A percentile compares a stretch with the other conserved stretches of the same genome.
Evolutionary conservation across 208 protist species (phyloP).

Genomic region (Angomonas deanei): DNA sequence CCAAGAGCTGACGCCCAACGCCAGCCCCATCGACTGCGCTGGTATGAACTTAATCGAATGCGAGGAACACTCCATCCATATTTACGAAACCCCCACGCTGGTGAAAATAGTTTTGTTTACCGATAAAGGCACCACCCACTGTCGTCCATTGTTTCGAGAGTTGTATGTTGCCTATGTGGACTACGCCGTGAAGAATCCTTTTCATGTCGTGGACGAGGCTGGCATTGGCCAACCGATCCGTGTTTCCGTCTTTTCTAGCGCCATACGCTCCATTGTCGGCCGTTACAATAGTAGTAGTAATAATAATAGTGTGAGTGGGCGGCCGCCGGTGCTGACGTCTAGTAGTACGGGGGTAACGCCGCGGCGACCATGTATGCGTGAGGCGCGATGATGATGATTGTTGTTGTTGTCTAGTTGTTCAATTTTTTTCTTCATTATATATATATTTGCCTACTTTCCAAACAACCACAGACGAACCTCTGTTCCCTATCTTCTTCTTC

Average conservation of each 20-base stretch:
- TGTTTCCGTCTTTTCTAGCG: slow-evolving; percentile 70
- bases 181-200: slow-evolving; percentile 78
- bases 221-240: slow-evolving; percentile 85
- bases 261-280: slow-evolving; percentile 36
- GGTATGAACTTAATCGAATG: slow-evolving; percentile 81
- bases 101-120: slow-evolving; percentile 78
- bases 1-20: slow-evolving; percentile 79
- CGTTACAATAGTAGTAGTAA: slow-evolving; percentile 25
- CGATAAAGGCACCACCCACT: slow-evolving; percentile 57
- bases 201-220: slow-evolving; percentile 78
- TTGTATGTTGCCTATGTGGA: slow-evolving; percentile 69
- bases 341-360: no score
- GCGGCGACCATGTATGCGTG: neutral
- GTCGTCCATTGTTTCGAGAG: slow-evolving; percentile 49
- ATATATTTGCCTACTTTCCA: neutral
- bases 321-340: no score
- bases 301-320: neutral
- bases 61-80: slow-evolving; percentile 82
- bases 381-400: neutral
- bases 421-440: neutral
- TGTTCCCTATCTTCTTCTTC: slow-evolving; percentile 12
- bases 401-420: neutral
- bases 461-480: neutral
- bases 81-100: slow-evolving; percentile 74
- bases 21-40: slow-evolving; percentile 69